phyloP scores from a whole-genome alignment of 1,139 yeast genomes.

The Casaregolazyma suthepensis region DNA sequence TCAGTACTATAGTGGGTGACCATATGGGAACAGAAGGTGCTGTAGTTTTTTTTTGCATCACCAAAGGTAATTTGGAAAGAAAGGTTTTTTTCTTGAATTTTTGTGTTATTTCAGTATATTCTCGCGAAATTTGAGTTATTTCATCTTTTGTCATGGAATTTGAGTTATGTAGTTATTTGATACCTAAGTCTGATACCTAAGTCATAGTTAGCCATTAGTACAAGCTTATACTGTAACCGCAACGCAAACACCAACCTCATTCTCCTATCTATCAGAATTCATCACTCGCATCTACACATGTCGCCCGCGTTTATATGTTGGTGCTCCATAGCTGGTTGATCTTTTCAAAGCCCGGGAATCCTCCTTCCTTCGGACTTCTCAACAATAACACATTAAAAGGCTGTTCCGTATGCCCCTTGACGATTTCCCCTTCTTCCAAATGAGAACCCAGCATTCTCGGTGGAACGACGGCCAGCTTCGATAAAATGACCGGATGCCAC shows the following conservation, averaged over 20 bases:
- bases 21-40: background rate
- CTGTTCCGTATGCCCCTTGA: conserved; percentile 18
- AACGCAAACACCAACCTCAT: no score
- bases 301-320: background rate
- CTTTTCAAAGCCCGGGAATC: conserved; percentile 14
- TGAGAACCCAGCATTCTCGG: conserved; percentile 24
- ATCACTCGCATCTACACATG: background rate
- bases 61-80: no score
- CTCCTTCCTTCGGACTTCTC: conserved; percentile 20
- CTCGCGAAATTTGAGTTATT: no score
- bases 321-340: conserved; percentile 7
- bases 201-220: no score
- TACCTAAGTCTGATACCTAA: no score
- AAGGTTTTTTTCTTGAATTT: no score
- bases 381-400: conserved; percentile 23
- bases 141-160: no score
- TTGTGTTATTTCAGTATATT: no score
- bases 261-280: background rate
- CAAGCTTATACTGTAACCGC: no score
- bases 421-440: conserved; percentile 22
- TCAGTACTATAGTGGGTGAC: background rate
- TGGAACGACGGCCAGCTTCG: conserved; percentile 64
- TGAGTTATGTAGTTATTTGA: no score
- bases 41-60: background rate
- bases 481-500: conserved; percentile 83